Evolutionary conservation across 2,329 filamentous ascomycete species (phyloP).

Genomic region (Sarocladium strictum): DNA sequence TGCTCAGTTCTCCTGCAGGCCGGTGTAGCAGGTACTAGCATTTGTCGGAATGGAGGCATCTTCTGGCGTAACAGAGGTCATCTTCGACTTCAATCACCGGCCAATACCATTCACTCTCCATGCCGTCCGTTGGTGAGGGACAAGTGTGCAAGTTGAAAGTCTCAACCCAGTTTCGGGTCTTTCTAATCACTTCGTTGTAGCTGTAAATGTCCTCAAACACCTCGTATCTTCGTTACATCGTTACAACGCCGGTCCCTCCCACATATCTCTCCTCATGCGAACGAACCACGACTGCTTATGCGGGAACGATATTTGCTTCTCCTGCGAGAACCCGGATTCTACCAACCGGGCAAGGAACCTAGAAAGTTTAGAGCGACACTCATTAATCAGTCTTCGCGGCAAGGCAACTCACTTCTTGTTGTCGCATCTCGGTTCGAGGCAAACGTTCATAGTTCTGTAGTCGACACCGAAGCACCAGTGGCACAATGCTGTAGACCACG

Average conservation of each 20-base stretch:
- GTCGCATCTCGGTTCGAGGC: conserved; percentile 85
- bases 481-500: conserved; percentile 81
- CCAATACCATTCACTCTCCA: too few relatives aligned
- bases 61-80: too few relatives aligned
- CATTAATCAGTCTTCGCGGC: conserved; percentile 2
- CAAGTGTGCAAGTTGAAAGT: too few relatives aligned
- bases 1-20: too few relatives aligned
- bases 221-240: not conserved
- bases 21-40: too few relatives aligned
- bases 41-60: too few relatives aligned
- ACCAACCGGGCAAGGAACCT: conserved; percentile 56
- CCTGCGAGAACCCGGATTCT: conserved; percentile 73
- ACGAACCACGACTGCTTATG: conserved; percentile 91
- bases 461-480: conserved; percentile 80
- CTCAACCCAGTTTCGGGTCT: too few relatives aligned
- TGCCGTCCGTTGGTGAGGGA: too few relatives aligned
- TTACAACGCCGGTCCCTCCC: conserved; percentile 54
- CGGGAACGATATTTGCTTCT: conserved; percentile 78
- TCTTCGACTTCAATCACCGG: too few relatives aligned
- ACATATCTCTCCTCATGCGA: conserved; percentile 71
- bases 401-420: conserved; percentile 65
- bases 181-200: too few relatives aligned
- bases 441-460: conserved; percentile 72
- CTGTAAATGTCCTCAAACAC: too few relatives aligned
- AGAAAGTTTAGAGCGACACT: too few relatives aligned